phyloP scores from a whole-genome alignment of 495 filamentous ascomycete genomes.

The Umbilicaria muhlenbergii region DNA sequence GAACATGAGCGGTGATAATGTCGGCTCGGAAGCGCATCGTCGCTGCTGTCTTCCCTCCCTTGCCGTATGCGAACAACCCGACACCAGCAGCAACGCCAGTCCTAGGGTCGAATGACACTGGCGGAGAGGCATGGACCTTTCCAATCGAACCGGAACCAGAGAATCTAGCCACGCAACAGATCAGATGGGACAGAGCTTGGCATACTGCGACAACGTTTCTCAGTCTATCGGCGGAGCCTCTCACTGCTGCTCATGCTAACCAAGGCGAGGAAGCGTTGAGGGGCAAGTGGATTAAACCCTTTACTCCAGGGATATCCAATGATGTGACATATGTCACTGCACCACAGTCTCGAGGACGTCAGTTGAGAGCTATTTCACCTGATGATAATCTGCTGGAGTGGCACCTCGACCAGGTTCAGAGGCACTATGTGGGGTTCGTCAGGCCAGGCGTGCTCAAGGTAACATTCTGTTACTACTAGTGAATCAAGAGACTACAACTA shows the following conservation, averaged over 20 bases:
- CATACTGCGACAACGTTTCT: slow-evolving; percentile 48
- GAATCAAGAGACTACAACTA: not conserved
- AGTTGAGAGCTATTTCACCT: slow-evolving; percentile 1
- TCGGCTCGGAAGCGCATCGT: slow-evolving; percentile 29
- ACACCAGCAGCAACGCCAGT: slow-evolving; percentile 20
- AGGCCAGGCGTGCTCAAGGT: slow-evolving; percentile 24
- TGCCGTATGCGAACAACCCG: slow-evolving; percentile 20
- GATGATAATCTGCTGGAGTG: slow-evolving; percentile 28
- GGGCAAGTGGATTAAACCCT: slow-evolving; percentile 11
- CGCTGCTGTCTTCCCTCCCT: slow-evolving; percentile 35
- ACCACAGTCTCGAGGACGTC: slow-evolving; percentile 4
- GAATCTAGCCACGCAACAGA: slow-evolving; percentile 30
- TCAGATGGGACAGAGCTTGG: slow-evolving; percentile 54
- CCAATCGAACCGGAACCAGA: slow-evolving; percentile 8
- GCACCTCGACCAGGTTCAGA: slow-evolving; percentile 36
- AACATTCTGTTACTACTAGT: slow-evolving; percentile 3
- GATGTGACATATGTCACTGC: slow-evolving; percentile 8
- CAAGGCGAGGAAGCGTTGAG: slow-evolving; percentile 5
- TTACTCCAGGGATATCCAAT: slow-evolving; percentile 3
- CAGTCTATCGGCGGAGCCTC: slow-evolving; percentile 29
- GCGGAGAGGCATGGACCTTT: slow-evolving; percentile 8
- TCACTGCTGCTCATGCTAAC: not conserved
- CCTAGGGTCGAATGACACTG: slow-evolving; percentile 11
- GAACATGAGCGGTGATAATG: slow-evolving; percentile 13
- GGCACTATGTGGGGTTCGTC: slow-evolving; percentile 33